Evolutionary conservation across 371 early-diverging fungal species (phyloP).

Genomic region (Apophysomyces ossiformis): DNA sequence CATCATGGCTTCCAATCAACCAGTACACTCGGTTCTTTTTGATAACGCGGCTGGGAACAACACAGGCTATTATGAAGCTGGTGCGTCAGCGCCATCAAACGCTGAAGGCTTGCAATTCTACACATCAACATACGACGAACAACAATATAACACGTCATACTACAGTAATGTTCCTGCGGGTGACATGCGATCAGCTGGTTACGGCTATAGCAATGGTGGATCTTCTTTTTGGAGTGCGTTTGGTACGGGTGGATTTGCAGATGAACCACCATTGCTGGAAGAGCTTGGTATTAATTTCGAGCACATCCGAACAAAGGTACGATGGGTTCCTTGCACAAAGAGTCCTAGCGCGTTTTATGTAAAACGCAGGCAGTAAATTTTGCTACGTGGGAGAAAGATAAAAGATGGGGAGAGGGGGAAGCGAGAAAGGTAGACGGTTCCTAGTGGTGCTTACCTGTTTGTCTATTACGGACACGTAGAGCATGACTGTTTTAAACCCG

Average conservation of each 20-base stretch:
- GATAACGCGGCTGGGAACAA: conserved; percentile 42
- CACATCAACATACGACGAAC: conserved; percentile 65
- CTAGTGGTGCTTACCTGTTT: too few species aligned
- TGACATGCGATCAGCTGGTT: conserved; percentile 55
- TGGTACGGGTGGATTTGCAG: conserved; percentile 83
- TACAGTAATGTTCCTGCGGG: conserved; percentile 48
- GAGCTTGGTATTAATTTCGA: conserved; percentile 91
- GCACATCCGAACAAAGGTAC: conserved; percentile 80
- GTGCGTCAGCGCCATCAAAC: conserved; percentile 25
- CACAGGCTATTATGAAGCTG: conserved; percentile 36
- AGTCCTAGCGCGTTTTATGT: too few species aligned
- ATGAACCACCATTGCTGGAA: conserved; percentile 87
- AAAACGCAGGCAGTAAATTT: too few species aligned
- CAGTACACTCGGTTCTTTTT: conserved; percentile 60
- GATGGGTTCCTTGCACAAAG: neutral
- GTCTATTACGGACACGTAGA: conserved; percentile 36
- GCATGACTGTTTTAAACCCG: conserved; percentile 90
- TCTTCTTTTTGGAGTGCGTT: conserved; percentile 25
- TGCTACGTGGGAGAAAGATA: too few species aligned
- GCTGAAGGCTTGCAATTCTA: conserved; percentile 70
- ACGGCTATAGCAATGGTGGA: conserved; percentile 27
- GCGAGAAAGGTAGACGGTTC: too few species aligned
- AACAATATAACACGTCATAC: conserved; percentile 53
- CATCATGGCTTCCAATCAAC: conserved; percentile 44
- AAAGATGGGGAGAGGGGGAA: too few species aligned